These are phyloP conservation scores for Phaeosphaeriaceae sp. DNA, from an alignment of 2,329 filamentous ascomycete species.

Conservation along the genomic window DNA sequence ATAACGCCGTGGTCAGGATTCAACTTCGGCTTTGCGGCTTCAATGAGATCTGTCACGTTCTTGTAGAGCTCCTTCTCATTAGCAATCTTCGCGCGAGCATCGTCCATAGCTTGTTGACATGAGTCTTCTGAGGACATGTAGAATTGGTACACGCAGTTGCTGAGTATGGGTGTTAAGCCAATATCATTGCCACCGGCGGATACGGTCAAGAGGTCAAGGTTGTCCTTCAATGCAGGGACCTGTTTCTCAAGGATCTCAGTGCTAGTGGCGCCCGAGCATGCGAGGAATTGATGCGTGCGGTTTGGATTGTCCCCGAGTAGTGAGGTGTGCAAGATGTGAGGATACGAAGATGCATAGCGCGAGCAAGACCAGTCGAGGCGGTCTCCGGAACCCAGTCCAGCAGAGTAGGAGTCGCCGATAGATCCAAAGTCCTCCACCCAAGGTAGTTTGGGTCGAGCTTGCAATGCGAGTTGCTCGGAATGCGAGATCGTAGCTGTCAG, in stretches of 20 bases:
- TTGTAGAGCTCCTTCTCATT: constrained; percentile 24
- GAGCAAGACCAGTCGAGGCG: constrained; percentile 38
- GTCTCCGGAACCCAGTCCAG: constrained; percentile 36
- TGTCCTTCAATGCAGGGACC: constrained; percentile 20
- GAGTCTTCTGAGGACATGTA: constrained; percentile 30
- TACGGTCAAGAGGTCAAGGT: constrained; percentile 38
- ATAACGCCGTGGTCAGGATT: constrained; percentile 29
- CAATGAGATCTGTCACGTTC: constrained; percentile 27
- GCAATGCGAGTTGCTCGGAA: constrained; percentile 10
- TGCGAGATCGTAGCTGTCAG: constrained; percentile 4
- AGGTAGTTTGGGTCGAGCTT: constrained; percentile 6
- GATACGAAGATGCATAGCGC: constrained; percentile 36
- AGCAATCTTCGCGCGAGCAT: constrained; percentile 23
- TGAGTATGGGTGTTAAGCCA: constrained; percentile 34
- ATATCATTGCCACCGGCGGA: constrained; percentile 44
- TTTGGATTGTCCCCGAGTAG: constrained; percentile 16
- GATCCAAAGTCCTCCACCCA: constrained; percentile 37
- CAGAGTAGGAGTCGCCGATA: constrained; percentile 41
- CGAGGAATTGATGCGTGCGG: constrained; percentile 33
- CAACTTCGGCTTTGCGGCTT: constrained; percentile 29
- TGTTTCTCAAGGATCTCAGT: constrained; percentile 33
- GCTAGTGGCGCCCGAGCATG: constrained; percentile 39
- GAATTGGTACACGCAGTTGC: constrained; percentile 42
- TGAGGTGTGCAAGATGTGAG: constrained; percentile 28
- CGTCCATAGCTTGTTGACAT: constrained; percentile 29